phyloP scores from a whole-genome alignment of 2,329 filamentous ascomycete species.

The Colletotrichum salicis region DNA sequence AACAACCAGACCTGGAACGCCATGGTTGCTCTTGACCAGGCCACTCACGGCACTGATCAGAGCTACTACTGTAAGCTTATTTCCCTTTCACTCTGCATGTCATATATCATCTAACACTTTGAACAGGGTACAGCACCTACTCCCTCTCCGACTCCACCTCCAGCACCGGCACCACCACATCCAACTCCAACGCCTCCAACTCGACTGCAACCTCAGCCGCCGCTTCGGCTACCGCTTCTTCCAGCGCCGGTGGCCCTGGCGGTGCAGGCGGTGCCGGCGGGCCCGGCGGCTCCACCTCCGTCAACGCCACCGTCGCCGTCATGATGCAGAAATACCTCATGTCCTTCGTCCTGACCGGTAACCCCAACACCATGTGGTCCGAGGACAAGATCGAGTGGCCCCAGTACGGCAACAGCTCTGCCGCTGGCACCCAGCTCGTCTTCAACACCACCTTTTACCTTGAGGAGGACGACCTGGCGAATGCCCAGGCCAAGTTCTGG shows the following conservation, averaged over 20 bases:
- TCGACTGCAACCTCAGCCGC: neutral
- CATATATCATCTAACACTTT: neutral
- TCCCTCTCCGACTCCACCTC: neutral
- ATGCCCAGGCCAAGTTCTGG: slow-evolving; percentile 16
- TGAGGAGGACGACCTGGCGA: slow-evolving; percentile 15
- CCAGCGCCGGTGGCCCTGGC: neutral
- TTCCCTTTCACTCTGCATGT: accelerated
- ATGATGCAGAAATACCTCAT: slow-evolving; percentile 29
- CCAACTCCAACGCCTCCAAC: neutral
- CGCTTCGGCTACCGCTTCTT: neutral
- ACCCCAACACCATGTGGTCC: slow-evolving; percentile 17
- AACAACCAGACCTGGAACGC: slow-evolving; percentile 16
- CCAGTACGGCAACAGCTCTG: slow-evolving; percentile 20
- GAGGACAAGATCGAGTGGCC: slow-evolving; percentile 24
- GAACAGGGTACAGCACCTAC: slow-evolving; percentile 13
- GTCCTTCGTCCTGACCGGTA: slow-evolving; percentile 6
- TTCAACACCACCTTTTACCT: slow-evolving; percentile 22
- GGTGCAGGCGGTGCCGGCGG: slow-evolving; percentile 2
- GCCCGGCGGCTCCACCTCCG: slow-evolving; percentile 1
- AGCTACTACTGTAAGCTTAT: slow-evolving; percentile 17
- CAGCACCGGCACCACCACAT: neutral
- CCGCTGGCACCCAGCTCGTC: slow-evolving; percentile 11
- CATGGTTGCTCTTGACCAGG: slow-evolving; percentile 1
- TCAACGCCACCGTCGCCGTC: slow-evolving; percentile 15
- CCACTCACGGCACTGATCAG: slow-evolving; percentile 20